Conservation (phyloP, 2,329 filamentous ascomycete genomes). For the Monosporascus ibericus region DNA sequence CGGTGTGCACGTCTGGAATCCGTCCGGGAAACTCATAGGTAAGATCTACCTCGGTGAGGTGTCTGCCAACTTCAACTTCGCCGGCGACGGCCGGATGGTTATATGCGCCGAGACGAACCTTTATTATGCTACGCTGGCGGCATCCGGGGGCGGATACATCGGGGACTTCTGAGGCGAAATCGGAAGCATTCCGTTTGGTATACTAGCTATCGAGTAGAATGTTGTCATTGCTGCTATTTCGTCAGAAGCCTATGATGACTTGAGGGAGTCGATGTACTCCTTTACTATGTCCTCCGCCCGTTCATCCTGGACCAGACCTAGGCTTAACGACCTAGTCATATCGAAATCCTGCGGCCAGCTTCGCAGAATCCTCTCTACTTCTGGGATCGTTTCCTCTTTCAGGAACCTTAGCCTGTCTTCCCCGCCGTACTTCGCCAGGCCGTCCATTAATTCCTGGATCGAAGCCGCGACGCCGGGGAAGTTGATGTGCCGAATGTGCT, state of each 20-base stretch:
- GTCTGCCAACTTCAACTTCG: conserved; percentile 44
- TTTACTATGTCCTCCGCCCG: conserved; percentile 49
- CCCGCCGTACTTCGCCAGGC: conserved; percentile 48
- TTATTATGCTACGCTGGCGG: conserved; percentile 31
- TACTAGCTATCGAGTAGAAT: too few species aligned
- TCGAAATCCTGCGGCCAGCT: conserved; percentile 56
- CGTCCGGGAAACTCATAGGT: conserved; percentile 42
- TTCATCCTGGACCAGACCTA: conserved; percentile 47
- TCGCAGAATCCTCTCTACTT: conserved; percentile 50
- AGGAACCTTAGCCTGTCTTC: conserved; percentile 46
- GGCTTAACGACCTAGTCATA: conserved; percentile 39
- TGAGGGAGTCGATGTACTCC: conserved; percentile 44
- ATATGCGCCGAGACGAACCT: conserved; percentile 35
- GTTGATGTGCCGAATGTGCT: conserved; percentile 47
- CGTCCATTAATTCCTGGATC: conserved; percentile 56
- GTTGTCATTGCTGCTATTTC: not conserved
- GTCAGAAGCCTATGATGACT: conserved; percentile 6
- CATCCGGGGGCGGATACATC: conserved; percentile 16
- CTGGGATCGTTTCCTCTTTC: conserved; percentile 47
- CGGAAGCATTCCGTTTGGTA: not conserved
- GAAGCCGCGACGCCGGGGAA: conserved; percentile 52
- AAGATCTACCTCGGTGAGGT: conserved; percentile 49
- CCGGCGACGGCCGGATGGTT: conserved; percentile 34
- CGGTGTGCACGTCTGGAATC: conserved; percentile 44
- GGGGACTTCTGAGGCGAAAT: not conserved